phyloP scores from a whole-genome alignment of 2,329 filamentous ascomycete genomes.

The Rhinocladiella similis region DNA sequence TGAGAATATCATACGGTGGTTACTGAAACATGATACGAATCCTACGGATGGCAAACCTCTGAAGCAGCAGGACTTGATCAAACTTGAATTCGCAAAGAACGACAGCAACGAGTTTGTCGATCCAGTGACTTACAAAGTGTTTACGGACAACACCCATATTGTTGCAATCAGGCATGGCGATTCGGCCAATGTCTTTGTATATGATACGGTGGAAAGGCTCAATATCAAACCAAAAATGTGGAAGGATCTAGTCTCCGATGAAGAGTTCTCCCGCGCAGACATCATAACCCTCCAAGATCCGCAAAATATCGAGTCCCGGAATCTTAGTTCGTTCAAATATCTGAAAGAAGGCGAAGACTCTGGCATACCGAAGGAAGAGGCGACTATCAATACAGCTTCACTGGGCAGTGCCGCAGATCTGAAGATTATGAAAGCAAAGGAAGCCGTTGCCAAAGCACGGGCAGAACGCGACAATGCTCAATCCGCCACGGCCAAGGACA shows the following conservation, averaged over 20 bases:
- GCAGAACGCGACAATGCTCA: conserved; percentile 60
- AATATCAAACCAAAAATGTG: conserved; percentile 98
- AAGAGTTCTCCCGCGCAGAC: conserved; percentile 82
- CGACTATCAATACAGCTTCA: conserved; percentile 76
- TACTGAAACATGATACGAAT: conserved; percentile 90
- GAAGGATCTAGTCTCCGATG: conserved; percentile 84
- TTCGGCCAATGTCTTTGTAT: conserved; percentile 94
- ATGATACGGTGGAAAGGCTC: conserved; percentile 90
- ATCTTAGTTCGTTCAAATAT: conserved; percentile 86
- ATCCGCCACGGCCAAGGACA: conserved; percentile 1
- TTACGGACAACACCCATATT: conserved; percentile 97
- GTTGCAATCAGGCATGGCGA: conserved; percentile 77
- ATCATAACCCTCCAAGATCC: conserved; percentile 97
- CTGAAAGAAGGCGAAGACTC: conserved; percentile 74
- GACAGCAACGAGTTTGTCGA: conserved; percentile 90
- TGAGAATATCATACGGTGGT: conserved; percentile 90
- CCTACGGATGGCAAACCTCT: conserved; percentile 81
- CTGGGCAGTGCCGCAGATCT: conserved; percentile 65
- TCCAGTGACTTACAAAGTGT: conserved; percentile 94
- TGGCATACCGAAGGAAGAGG: conserved; percentile 67
- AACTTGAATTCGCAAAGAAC: conserved; percentile 89
- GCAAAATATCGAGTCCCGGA: conserved; percentile 78
- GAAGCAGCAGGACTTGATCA: conserved; percentile 79
- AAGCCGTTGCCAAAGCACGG: conserved; percentile 87
- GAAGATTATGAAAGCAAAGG: conserved; percentile 88